Conservation (phyloP, 1,284 basidiomycete species). For the Abortiporus biennis region DNA sequence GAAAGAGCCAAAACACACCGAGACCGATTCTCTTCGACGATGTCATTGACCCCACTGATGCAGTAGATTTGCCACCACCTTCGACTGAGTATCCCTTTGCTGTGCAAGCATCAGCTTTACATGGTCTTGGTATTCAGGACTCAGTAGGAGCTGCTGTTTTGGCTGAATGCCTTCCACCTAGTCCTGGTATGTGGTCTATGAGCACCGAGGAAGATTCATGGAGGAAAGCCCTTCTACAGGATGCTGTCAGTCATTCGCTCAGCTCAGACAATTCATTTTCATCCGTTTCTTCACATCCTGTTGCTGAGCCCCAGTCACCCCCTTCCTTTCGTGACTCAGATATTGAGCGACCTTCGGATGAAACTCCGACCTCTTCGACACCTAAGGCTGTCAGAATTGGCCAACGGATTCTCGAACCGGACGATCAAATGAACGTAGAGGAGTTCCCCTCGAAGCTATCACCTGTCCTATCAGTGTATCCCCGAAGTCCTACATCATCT, state of each 20-base stretch:
- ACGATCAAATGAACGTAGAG: conserved; percentile 12
- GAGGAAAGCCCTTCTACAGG: conserved; percentile 63
- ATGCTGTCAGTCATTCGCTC: conserved; percentile 70
- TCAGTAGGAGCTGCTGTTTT: conserved; percentile 66
- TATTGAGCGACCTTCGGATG: conserved; percentile 2
- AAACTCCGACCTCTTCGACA: conserved; percentile 11
- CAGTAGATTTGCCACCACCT: conserved; percentile 65
- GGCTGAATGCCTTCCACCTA: conserved; percentile 66
- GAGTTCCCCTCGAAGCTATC: conserved; percentile 13
- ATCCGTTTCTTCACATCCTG: conserved; percentile 12
- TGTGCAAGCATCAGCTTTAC: conserved; percentile 62
- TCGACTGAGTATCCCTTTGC: conserved; percentile 63
- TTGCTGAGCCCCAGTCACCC: conserved; percentile 10
- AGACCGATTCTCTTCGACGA: conserved; percentile 33
- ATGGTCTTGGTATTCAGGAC: conserved; percentile 63
- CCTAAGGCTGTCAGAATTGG: conserved; percentile 15
- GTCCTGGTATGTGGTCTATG: conserved; percentile 51
- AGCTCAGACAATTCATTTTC: conserved; percentile 37
- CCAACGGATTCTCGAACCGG: conserved; percentile 23
- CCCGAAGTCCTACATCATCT: conserved; percentile 18
- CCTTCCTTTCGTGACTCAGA: conserved; percentile 6
- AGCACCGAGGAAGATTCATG: conserved; percentile 55
- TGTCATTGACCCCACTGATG: conserved; percentile 76
- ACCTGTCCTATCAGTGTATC: conserved; percentile 11
- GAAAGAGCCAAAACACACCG: conserved; percentile 24